Conservation (phyloP, 2,329 filamentous ascomycete genomes). For the Acarospora socialis region DNA sequence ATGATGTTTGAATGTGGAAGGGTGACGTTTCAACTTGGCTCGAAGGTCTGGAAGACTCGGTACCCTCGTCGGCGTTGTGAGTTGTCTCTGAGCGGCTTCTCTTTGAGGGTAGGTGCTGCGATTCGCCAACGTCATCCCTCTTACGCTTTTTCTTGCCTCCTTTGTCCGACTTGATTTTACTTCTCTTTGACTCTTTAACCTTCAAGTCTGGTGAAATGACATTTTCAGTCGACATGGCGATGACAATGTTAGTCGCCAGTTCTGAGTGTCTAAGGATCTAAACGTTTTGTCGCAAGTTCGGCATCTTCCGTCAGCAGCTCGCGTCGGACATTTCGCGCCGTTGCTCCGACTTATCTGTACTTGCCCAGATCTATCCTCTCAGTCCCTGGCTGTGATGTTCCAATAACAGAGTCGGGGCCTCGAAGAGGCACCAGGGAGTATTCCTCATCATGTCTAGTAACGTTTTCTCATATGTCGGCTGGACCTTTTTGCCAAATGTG, state of each 20-base stretch:
- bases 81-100: too few relatives aligned
- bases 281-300: too few relatives aligned
- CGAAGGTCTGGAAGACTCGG: slow-evolving; percentile 22
- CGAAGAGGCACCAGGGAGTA: neutral
- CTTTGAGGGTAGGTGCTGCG: slow-evolving; percentile 19
- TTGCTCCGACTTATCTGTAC: too few relatives aligned
- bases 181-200: slow-evolving; percentile 18
- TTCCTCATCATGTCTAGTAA: slow-evolving; percentile 17
- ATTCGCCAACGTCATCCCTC: slow-evolving; percentile 15
- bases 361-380: too few relatives aligned
- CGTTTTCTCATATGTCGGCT: slow-evolving; percentile 41
- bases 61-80: slow-evolving; percentile 20
- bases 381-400: too few relatives aligned
- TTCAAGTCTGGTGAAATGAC: slow-evolving; percentile 14
- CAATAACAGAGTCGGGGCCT: neutral
- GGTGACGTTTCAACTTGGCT: slow-evolving; percentile 42
- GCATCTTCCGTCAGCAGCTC: too few relatives aligned
- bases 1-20: slow-evolving; percentile 65
- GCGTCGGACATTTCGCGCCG: too few relatives aligned
- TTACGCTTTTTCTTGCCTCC: slow-evolving; percentile 32
- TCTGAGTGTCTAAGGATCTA: too few relatives aligned
- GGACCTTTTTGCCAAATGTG: slow-evolving; percentile 49
- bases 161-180: slow-evolving; percentile 22
- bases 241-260: too few relatives aligned
- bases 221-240: slow-evolving; percentile 14